Conservation (phyloP, 2,329 filamentous ascomycete genomes). For the Pseudogymnoascus sp. region DNA sequence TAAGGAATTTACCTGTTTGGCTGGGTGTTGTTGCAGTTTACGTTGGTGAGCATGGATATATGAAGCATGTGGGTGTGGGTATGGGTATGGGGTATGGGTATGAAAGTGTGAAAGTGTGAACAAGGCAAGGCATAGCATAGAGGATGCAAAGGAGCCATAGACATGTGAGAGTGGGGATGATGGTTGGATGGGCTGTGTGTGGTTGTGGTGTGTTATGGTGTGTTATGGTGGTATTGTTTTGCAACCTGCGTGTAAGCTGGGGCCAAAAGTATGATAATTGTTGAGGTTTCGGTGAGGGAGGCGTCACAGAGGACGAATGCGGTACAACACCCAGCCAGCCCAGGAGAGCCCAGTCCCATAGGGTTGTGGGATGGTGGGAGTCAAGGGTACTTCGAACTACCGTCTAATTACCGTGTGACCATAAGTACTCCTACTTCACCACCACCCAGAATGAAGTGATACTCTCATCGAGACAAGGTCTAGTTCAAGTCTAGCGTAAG, state of each 20-base stretch:
- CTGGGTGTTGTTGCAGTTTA: no score
- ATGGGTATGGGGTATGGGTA: no score
- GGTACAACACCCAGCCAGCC: neutral
- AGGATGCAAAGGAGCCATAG: no score
- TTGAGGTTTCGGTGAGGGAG: slow-evolving; percentile 5
- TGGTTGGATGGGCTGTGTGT: no score
- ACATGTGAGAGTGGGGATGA: no score
- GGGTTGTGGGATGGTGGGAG: neutral
- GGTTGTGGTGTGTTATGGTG: no score
- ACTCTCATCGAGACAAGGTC: neutral
- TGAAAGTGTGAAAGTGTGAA: no score
- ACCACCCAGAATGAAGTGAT: neutral
- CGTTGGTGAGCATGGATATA: no score
- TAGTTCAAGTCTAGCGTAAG: neutral
- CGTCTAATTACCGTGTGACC: neutral
- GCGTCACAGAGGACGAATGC: neutral
- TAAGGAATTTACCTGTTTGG: no score
- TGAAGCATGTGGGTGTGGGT: no score
- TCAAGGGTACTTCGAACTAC: neutral
- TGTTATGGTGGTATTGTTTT: neutral
- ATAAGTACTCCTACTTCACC: neutral
- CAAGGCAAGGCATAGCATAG: no score
- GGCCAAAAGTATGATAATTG: neutral
- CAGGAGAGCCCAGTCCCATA: neutral
- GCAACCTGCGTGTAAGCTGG: neutral